Percentiles rank a stretch among this genome's conserved stretches.
Conservation (phyloP, 2,329 filamentous ascomycete genomes). For the Fusarium brachygibbosum region DNA sequence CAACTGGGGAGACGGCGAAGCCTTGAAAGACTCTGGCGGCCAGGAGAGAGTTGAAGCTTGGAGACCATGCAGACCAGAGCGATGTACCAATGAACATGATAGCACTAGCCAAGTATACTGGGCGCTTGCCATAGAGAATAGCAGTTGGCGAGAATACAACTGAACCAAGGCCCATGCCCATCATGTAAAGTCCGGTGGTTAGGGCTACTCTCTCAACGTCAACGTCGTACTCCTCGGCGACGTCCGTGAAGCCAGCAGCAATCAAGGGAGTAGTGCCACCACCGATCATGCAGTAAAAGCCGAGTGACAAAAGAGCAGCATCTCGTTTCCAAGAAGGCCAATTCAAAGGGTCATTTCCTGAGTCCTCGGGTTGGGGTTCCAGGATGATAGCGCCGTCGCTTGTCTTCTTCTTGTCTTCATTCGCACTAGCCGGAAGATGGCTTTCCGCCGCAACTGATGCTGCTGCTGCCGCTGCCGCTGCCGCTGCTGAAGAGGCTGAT, state of each 20-base stretch:
- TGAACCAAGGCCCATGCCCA: slow-evolving; percentile 88
- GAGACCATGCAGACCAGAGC: slow-evolving; percentile 89
- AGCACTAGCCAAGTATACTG: slow-evolving; percentile 85
- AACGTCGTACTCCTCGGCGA: slow-evolving; percentile 75
- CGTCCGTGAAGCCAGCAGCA: slow-evolving; percentile 88
- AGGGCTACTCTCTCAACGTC: slow-evolving; percentile 80
- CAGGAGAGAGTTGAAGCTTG: slow-evolving; percentile 82
- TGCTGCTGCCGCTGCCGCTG: background rate
- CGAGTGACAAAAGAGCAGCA: slow-evolving; percentile 81
- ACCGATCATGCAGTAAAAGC: slow-evolving; percentile 93
- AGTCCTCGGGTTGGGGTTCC: slow-evolving; percentile 92
- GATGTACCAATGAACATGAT: slow-evolving; percentile 82
- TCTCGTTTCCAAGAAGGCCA: slow-evolving; percentile 89
- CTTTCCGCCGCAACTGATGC: slow-evolving; percentile 12
- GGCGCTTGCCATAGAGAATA: slow-evolving; percentile 90
- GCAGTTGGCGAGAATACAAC: slow-evolving; percentile 90
- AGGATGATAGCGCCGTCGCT: slow-evolving; percentile 86
- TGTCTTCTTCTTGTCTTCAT: slow-evolving; percentile 77
- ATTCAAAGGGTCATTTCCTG: slow-evolving; percentile 90
- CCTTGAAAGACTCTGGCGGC: slow-evolving; percentile 89
- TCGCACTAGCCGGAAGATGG: slow-evolving; percentile 32
- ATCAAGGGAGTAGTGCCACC: slow-evolving; percentile 93
- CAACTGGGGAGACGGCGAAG: slow-evolving; percentile 87
- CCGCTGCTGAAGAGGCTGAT: slow-evolving; percentile 43
- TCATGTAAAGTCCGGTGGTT: slow-evolving; percentile 94